Percentiles rank a stretch among this genome's conserved stretches.
phyloP scores from a whole-genome alignment of 2,329 filamentous ascomycete genomes.

The Phialophora chinensis region DNA sequence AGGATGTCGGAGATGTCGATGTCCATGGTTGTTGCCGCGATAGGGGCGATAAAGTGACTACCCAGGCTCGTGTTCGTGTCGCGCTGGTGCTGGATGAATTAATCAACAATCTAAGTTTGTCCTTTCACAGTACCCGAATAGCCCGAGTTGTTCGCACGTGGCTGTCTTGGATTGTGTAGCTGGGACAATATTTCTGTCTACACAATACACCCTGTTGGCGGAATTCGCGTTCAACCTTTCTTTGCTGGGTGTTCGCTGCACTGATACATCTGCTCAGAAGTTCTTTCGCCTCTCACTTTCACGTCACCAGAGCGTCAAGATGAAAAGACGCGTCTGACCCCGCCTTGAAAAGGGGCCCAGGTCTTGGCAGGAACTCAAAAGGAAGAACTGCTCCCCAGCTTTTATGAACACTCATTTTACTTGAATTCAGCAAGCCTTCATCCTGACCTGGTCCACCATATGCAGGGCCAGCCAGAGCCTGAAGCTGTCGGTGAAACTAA shows the following conservation, averaged over 20 bases:
- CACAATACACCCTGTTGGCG: no score
- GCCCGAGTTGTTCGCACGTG: background rate
- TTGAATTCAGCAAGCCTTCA: no score
- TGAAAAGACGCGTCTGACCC: background rate
- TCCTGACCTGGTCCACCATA: no score
- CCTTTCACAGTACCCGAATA: no score
- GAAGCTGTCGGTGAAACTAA: no score
- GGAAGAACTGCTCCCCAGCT: no score
- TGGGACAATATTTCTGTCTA: background rate
- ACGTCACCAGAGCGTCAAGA: no score
- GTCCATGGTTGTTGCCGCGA: constrained; percentile 30
- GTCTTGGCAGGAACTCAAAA: background rate
- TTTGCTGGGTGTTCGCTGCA: background rate
- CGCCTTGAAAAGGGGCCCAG: background rate
- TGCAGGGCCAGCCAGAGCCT: no score
- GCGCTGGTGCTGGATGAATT: no score
- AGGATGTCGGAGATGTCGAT: constrained; percentile 53
- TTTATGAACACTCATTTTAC: no score
- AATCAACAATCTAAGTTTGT: background rate
- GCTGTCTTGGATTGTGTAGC: background rate
- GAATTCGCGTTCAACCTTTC: background rate
- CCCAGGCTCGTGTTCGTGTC: background rate
- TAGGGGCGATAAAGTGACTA: background rate
- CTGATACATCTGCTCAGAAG: background rate
- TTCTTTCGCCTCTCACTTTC: background rate